Evolutionary conservation across 495 filamentous ascomycete species (phyloP).

Genomic region (Trichocladium uniseriatum): DNA sequence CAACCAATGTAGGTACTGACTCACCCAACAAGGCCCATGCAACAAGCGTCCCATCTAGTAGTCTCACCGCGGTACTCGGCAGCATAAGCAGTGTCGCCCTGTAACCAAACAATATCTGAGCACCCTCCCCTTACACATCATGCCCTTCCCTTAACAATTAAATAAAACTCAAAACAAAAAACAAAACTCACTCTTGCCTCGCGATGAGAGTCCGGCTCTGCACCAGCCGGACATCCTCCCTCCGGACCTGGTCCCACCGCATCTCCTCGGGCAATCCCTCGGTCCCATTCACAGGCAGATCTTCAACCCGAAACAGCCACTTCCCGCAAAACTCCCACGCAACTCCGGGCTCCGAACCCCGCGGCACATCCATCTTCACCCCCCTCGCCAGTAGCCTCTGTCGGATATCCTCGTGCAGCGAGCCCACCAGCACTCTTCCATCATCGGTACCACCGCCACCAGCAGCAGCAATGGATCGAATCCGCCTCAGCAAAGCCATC

Average conservation of each 20-base stretch:
- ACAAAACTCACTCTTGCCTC: conserved; percentile 29
- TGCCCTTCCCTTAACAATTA: background rate
- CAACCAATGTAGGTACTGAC: background rate
- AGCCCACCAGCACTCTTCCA: conserved; percentile 23
- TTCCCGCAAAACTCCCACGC: conserved; percentile 31
- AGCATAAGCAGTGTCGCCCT: conserved; percentile 31
- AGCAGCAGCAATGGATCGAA: background rate
- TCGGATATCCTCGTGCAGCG: conserved; percentile 26
- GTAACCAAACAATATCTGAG: background rate
- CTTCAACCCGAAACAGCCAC: conserved; percentile 33
- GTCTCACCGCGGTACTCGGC: conserved; percentile 27
- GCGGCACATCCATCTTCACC: conserved; percentile 16
- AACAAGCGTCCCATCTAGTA: conserved; percentile 28
- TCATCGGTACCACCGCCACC: background rate
- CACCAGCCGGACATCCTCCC: conserved; percentile 29
- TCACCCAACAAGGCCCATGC: conserved; percentile 38
- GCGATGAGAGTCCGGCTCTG: conserved; percentile 26
- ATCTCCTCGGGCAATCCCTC: conserved; percentile 13
- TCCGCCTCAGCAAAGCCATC: background rate
- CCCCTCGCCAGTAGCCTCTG: conserved; percentile 15
- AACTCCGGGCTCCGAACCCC: background rate
- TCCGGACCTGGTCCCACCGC: conserved; percentile 24
- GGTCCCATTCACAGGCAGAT: conserved; percentile 15
- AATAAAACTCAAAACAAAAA: background rate
- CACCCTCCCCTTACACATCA: background rate